phyloP scores from a whole-genome alignment of 2,329 filamentous ascomycete species.

The Leptographium lundbergii region DNA sequence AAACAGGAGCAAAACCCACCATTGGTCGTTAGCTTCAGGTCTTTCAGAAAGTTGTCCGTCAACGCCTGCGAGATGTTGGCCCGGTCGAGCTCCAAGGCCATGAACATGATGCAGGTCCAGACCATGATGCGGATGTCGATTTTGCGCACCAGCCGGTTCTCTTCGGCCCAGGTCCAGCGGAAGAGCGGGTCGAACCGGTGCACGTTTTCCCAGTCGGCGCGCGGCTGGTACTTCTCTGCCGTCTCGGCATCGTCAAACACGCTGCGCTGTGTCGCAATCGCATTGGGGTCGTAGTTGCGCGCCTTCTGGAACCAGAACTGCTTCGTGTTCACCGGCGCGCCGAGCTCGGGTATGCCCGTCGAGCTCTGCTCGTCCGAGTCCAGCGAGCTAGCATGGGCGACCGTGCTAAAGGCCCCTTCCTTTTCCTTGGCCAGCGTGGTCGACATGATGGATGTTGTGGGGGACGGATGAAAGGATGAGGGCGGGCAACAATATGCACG shows the following conservation, averaged over 20 bases:
- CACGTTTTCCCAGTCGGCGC: conserved; percentile 22
- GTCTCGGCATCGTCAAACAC: conserved; percentile 27
- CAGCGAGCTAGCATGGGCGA: background rate
- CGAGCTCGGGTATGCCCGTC: conserved; percentile 15
- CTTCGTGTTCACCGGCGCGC: conserved; percentile 16
- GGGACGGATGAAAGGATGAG: background rate
- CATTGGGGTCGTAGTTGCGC: conserved; percentile 17
- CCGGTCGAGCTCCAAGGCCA: conserved; percentile 36
- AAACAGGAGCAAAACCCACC: conserved; percentile 17
- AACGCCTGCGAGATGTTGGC: conserved; percentile 34
- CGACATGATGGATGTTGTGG: conserved; percentile 11
- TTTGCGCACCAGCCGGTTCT: conserved; percentile 29
- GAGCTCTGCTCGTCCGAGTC: background rate
- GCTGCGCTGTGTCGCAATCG: conserved; percentile 23
- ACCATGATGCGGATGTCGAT: conserved; percentile 29
- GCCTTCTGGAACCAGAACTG: conserved; percentile 22
- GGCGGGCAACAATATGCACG: background rate
- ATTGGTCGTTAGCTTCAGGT: conserved; percentile 30
- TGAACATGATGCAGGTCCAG: conserved; percentile 36
- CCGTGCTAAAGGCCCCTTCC: conserved; percentile 3
- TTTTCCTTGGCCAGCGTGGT: conserved; percentile 14
- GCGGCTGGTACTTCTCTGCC: conserved; percentile 22
- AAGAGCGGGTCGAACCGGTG: conserved; percentile 35
- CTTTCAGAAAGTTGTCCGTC: conserved; percentile 32
- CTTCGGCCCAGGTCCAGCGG: conserved; percentile 29